Evolutionary conservation across 345 rosid genomes (phyloP), one percentile per base, ranked within the genome.

Genomic region (Aurinia saxatilis): DNA sequence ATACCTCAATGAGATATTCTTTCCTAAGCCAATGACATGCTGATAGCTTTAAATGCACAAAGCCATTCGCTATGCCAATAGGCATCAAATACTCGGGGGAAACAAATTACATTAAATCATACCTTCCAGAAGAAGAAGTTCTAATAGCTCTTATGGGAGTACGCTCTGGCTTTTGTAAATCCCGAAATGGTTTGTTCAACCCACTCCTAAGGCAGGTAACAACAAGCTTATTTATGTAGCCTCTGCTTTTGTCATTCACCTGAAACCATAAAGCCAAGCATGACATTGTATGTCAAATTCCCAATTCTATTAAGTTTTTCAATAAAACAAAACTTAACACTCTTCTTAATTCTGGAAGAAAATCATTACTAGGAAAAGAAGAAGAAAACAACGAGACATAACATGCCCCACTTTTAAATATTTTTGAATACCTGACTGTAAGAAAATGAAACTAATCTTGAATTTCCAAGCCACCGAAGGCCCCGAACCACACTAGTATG

Each of bases 81-180:
- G 38, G 64, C 63, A 56, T 25, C 34, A 25, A 40, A 10, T 49
- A 56, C 40, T 39, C 4, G 10, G 49, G 31, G 15, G 8, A 34
- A 25, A 18, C 2, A 12, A 63, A 49, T 57, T 8, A 41, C 21
- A 57, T 13, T 23, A 31, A 71, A 67, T n/a, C 38, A 17, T 75
- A 92, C 97, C 99, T 93, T 82, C 97, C 96, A n/a, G 99, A 93
- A 54, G 97, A 90, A 60, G 97, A 93, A 66, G 97, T 68, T 78
- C 97, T 81, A 54, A 93, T 73, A 74, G 96, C 99, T 84, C 99
- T 85, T 70, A 87, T 81, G 36, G 96, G 95, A 35, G 97, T 85
- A 35, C 95, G 91, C 62, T 93, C 97, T 73, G 99, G 97, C 81
- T 90, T 93, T 72, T 93, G 95, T 73, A 93, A 70, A 70, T 84